Evolutionary conservation across 148 eudicot genomes (phyloP), one percentile per base, ranked within the genome.

Genomic region (Spergularia marina): DNA sequence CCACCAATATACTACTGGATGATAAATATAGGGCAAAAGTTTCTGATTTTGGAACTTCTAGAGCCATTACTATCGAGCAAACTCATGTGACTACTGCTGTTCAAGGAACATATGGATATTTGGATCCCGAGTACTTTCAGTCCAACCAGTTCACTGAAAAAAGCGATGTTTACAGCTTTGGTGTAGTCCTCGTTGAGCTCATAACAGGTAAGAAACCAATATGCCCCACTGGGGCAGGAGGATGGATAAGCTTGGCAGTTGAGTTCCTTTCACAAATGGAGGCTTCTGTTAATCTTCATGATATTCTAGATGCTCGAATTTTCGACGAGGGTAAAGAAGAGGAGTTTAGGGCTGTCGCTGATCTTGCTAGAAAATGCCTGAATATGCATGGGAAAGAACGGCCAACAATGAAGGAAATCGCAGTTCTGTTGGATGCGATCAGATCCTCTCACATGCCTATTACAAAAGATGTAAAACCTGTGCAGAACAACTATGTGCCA

Each of bases 51-150:
- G 80, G 80, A 18, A 65, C 56, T 0, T 78, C 80, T 9, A 71
- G 70, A 6, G 16, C 67, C 23, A 72, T 78, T 60, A 62, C 68
- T 61, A 70, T 77, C 10, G 80, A 77, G 17, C 80, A 77, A 51
- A 34, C 52, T 60, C 80, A 77, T 18, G 59, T 77, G 54, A 77
- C 80, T 17, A 77, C 80, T 10, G 53, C 25, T 36, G 80, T 77
- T 58, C 80, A 70, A 77, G 80, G 80, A 7, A 77, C 80, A 4
- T 70, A 69, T 34, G 80, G 80, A 17, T 77, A 77, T 77, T 72
- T 77, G 57, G 80, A 77, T 40, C 80, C 80, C 39, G 80, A 77
- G 59, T 77, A 77, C 69, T 77, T 77, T 34, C 80, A 59, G 21
- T 57, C 80, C 23, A 77, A 61, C 39, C 68, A 59, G 16, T 56